Base-by-base conservation (phyloP, 208 protist genomes). In the Balamuthia mandrillaris region DNA sequence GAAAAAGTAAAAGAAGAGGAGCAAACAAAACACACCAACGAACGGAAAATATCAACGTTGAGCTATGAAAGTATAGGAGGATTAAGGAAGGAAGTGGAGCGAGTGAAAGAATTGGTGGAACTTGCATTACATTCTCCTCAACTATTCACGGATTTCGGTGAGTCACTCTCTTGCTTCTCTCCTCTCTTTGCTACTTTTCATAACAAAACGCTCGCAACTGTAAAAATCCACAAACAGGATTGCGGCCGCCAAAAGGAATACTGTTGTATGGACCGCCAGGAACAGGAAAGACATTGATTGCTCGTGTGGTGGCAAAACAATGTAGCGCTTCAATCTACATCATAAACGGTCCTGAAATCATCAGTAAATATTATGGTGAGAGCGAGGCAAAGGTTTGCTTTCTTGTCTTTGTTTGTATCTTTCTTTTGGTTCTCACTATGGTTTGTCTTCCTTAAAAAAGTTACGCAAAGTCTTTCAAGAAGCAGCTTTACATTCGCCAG, bases 261-360 rank as follows among this genome's bases (percentile, higher is more conserved):
- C 85, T 98, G 4, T 78, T 98, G 1, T 98, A 97, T 90, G 96
- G 96, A 18, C 96, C 95, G 52, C 96, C 95, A 9, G 96, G 96
- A 35, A 97, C 95, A 87, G 91, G 86, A 4, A 98, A 98, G 87
- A 98, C 96, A 10, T 78, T 98, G 21, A 72, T 97, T 27, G 96
- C 95, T 0, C 94, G 96, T 70, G 96, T 96, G 12, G 65, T 98
- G 10, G 96, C 96, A 24, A 94, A 85, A 12, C 93, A 96, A 68
- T 74, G 78, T 7, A 78, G 83, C 18, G n/a, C 94, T 12, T n/a
- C n/a, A n/a, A 41, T 92, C 9, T 90, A 90, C 54, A 68, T 82
- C 16, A 81, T 92, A 10, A 91, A 88, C 54, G 90, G 90, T 33
- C 75, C 87, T 2, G 90, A 92, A 39, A 82, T 91, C 31, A 51